Conservation (phyloP, 768 basidiomycete species). For the Amanita molliuscula region DNA sequence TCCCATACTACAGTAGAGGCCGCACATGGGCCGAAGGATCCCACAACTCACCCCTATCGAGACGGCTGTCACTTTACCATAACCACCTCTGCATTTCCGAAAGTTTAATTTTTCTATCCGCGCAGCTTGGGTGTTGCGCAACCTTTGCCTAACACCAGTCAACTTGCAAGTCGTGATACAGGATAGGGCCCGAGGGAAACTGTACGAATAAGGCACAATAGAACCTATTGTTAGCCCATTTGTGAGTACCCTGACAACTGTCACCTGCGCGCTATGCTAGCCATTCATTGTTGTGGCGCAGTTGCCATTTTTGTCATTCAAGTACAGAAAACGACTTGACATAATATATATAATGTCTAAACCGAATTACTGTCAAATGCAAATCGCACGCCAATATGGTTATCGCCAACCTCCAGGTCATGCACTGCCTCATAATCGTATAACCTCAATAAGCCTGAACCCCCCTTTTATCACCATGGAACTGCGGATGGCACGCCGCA, state of each 20-base stretch:
- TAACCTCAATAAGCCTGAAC: not conserved
- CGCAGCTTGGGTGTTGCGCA: not conserved
- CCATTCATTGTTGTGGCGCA: not conserved
- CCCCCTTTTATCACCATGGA: not conserved
- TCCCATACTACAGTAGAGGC: not conserved
- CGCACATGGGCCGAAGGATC: not conserved
- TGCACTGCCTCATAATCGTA: not conserved
- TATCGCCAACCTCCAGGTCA: not conserved
- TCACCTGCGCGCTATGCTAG: not conserved
- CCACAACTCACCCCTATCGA: not conserved
- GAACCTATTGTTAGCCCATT: not conserved
- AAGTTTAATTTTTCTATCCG: not conserved
- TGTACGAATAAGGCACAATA: not conserved
- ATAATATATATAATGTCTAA: no score
- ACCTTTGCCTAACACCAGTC: not conserved
- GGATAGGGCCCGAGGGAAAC: not conserved
- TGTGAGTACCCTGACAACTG: not conserved
- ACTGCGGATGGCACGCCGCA: not conserved
- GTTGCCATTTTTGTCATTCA: not conserved
- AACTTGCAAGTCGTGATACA: not conserved
- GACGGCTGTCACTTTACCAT: not conserved
- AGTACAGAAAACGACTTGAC: no score
- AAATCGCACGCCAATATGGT: not conserved
- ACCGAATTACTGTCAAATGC: no score
- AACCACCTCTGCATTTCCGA: not conserved